These are phyloP conservation scores for Globisporangium parvum DNA, from an alignment of 352 stramenopile genomes.

Conservation along the genomic window DNA sequence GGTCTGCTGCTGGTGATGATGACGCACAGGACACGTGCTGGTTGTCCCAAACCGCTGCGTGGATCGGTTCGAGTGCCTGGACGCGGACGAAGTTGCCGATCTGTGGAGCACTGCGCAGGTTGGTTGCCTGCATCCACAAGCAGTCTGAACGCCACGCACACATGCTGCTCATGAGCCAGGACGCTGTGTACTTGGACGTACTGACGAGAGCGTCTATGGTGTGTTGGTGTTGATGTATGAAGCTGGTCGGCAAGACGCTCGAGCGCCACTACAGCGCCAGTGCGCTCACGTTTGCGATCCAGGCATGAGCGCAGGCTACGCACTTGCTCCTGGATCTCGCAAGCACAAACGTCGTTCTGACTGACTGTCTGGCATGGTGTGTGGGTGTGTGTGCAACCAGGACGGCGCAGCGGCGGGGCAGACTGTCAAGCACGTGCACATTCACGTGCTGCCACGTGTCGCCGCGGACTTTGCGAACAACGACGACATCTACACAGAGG, in stretches of 20 bases:
- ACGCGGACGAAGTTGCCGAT: constrained; percentile 82
- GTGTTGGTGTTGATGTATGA: background rate
- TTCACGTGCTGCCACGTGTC: constrained; percentile 88
- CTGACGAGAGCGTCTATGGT: background rate
- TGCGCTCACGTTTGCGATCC: constrained; percentile 90
- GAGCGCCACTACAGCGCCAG: constrained; percentile 60
- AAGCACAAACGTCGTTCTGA: background rate
- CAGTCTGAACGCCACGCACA: background rate
- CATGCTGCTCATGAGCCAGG: background rate
- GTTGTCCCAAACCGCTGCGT: constrained; percentile 80
- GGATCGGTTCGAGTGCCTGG: constrained; percentile 66
- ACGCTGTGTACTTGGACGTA: background rate
- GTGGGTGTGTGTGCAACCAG: constrained; percentile 15
- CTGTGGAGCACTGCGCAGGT: constrained; percentile 85
- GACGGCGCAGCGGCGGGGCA: constrained; percentile 88
- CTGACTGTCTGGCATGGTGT: background rate
- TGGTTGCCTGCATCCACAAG: background rate
- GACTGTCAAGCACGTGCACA: constrained; percentile 90
- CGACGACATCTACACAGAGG: constrained; percentile 91
- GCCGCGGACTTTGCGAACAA: constrained; percentile 82
- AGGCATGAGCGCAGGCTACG: constrained; percentile 29
- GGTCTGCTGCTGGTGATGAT: too few relatives aligned
- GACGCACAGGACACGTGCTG: constrained; percentile 78
- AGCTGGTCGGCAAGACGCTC: constrained; percentile 69
- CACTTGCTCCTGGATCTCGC: background rate